These are phyloP conservation scores for Lactarius deliciosus DNA, from an alignment of 768 basidiomycete genomes.

Conservation along the genomic window DNA sequence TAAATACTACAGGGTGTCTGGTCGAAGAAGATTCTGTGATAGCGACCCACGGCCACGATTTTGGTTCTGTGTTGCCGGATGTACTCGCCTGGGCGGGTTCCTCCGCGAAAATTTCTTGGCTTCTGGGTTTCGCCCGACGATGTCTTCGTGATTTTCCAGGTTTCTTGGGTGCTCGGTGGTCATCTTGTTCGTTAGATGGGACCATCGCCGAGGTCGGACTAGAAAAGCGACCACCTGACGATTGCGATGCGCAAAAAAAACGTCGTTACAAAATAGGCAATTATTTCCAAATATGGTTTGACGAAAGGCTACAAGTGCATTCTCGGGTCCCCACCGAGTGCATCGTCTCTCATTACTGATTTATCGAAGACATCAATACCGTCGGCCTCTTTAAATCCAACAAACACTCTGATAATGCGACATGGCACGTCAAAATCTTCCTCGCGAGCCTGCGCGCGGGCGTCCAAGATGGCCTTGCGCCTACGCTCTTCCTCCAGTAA, in stretches of 20 bases:
- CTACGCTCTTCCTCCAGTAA: slow-evolving; percentile 64
- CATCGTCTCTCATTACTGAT: slow-evolving; percentile 6
- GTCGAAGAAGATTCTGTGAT: slow-evolving; percentile 68
- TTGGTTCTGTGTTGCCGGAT: slow-evolving; percentile 19
- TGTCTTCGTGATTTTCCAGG: slow-evolving; percentile 23
- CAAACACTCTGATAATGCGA: slow-evolving; percentile 59
- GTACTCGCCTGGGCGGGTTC: slow-evolving; percentile 30
- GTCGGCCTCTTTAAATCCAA: slow-evolving; percentile 50
- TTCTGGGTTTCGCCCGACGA: slow-evolving; percentile 43
- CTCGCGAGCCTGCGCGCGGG: slow-evolving; percentile 47
- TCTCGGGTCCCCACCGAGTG: neutral
- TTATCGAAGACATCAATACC: slow-evolving; percentile 15
- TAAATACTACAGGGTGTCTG: slow-evolving; percentile 72
- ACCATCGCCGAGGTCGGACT: slow-evolving; percentile 14
- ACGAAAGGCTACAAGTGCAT: slow-evolving; percentile 17
- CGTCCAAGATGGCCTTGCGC: slow-evolving; percentile 60
- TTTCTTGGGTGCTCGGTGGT: slow-evolving; percentile 1
- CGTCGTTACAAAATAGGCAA: slow-evolving; percentile 17
- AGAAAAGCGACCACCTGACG: neutral
- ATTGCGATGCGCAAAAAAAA: slow-evolving; percentile 4
- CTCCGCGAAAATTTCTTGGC: slow-evolving; percentile 33
- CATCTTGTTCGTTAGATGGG: slow-evolving; percentile 11
- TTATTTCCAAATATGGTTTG: slow-evolving; percentile 16
- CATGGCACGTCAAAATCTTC: slow-evolving; percentile 54
- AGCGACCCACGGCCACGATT: slow-evolving; percentile 63